These are phyloP conservation scores for Populus davidiana DNA, from an alignment of 345 rosid genomes.

Conservation along the genomic window DNA sequence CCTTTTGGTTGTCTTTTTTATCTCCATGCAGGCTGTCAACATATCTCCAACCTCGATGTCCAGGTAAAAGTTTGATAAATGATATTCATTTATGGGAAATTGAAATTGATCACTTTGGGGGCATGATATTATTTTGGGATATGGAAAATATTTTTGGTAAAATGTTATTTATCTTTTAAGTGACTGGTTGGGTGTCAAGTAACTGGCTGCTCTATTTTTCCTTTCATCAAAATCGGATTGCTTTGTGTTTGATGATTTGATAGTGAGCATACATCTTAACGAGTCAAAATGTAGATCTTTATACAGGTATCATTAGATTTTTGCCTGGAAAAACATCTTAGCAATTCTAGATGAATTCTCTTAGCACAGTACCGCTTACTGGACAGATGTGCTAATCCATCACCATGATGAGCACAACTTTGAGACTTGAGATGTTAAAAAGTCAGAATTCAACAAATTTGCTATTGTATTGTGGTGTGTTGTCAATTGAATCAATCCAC, in stretches of 20 bases:
- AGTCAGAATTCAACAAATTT: background rate
- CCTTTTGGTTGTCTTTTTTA: constrained; percentile 1
- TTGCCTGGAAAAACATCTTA: background rate
- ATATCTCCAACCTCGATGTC: constrained; percentile 84
- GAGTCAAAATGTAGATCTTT: background rate
- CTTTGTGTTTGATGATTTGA: background rate
- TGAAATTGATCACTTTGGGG: background rate
- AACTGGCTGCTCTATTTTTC: background rate
- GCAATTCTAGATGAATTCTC: background rate
- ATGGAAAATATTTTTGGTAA: background rate
- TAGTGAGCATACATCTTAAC: background rate
- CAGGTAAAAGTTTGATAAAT: constrained; percentile 49
- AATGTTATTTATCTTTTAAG: background rate
- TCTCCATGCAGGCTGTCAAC: constrained; percentile 59
- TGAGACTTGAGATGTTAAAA: background rate
- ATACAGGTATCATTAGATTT: background rate
- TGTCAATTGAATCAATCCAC: background rate
- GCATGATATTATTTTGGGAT: background rate
- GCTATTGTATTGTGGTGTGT: background rate
- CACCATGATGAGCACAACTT: background rate
- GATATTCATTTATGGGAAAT: background rate
- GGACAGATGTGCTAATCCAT: background rate
- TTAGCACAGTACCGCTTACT: background rate
- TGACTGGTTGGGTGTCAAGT: too few relatives aligned
- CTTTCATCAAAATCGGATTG: background rate